phyloP scores from a whole-genome alignment of 768 basidiomycete species.

The Exsudoporus frostii region DNA sequence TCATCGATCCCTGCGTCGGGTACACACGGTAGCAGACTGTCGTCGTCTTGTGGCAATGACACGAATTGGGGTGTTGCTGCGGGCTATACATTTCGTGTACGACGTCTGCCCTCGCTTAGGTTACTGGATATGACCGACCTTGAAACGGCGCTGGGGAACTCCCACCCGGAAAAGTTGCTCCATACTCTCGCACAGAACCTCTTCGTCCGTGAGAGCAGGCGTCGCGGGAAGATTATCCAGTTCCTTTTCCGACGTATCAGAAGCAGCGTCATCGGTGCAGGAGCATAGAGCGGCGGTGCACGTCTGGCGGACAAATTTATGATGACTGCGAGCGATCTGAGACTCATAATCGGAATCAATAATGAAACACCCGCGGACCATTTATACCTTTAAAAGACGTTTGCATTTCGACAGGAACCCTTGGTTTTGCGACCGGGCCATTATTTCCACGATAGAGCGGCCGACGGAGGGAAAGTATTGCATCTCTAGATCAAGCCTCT shows the following conservation, averaged over 20 bases:
- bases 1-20: slow-evolving; percentile 3
- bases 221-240: slow-evolving; percentile 2
- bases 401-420: slow-evolving; percentile 45
- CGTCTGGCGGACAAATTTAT: slow-evolving; percentile 26
- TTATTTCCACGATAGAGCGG: slow-evolving; percentile 48
- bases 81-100: slow-evolving; percentile 16
- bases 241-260: slow-evolving; percentile 13
- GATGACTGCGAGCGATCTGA: slow-evolving; percentile 25
- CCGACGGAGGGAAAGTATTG: slow-evolving; percentile 47
- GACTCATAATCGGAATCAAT: slow-evolving; percentile 12
- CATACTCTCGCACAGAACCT: slow-evolving; percentile 40
- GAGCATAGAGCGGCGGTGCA: slow-evolving; percentile 29
- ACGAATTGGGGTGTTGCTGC: slow-evolving; percentile 6
- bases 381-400: slow-evolving; percentile 47
- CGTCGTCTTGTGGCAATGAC: slow-evolving; percentile 17
- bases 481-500: slow-evolving; percentile 60
- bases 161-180: slow-evolving; percentile 43
- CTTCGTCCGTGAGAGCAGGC: slow-evolving; percentile 31
- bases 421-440: slow-evolving; percentile 48
- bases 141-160: slow-evolving; percentile 43
- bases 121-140: slow-evolving; percentile 36
- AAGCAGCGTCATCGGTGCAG: slow-evolving; percentile 3
- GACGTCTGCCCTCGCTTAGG: neutral
- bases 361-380: neutral
- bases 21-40: slow-evolving; percentile 17